Evolutionary conservation across 2,329 filamentous ascomycete species (phyloP).

Genomic region (Alternaria gaisen): DNA sequence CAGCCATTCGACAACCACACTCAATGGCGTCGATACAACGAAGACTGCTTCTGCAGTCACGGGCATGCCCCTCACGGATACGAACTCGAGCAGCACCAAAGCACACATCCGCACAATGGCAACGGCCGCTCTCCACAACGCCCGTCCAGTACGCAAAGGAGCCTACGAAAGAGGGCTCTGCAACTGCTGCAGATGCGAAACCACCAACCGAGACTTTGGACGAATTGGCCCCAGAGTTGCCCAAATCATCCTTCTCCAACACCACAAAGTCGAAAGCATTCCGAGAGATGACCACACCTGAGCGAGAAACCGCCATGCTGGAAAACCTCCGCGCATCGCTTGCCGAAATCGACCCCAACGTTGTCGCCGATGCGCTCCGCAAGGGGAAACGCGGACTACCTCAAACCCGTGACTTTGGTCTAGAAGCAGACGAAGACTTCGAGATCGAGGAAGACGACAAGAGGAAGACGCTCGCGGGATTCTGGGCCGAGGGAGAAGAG

Average conservation of each 20-base stretch:
- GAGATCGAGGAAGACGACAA: conserved; percentile 28
- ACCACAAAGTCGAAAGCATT: conserved; percentile 3
- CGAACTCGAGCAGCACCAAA: conserved; percentile 24
- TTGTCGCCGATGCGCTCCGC: conserved; percentile 33
- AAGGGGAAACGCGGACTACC: conserved; percentile 36
- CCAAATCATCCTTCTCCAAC: conserved; percentile 3
- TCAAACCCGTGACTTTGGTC: conserved; percentile 22
- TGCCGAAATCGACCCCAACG: conserved; percentile 33
- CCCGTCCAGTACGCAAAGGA: conserved; percentile 25
- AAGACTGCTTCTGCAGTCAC: conserved; percentile 43
- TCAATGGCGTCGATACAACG: conserved; percentile 50
- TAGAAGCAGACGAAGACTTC: conserved; percentile 40
- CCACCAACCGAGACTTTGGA: conserved; percentile 15
- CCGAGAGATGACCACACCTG: conserved; percentile 18
- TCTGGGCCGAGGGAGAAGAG: conserved; percentile 53
- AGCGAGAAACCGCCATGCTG: conserved; percentile 31
- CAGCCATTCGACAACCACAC: conserved; percentile 22
- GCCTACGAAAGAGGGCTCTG: conserved; percentile 26
- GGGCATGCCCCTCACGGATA: conserved; percentile 40
- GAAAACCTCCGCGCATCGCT: conserved; percentile 34
- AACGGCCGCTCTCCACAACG: conserved; percentile 45
- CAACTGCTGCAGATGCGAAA: conserved; percentile 15
- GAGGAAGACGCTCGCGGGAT: conserved; percentile 30
- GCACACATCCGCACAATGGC: conserved; percentile 40
- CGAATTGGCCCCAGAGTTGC: conserved; percentile 11